Base-by-base conservation (phyloP, 495 filamentous ascomycete species). In the Aspergillus affinis region DNA sequence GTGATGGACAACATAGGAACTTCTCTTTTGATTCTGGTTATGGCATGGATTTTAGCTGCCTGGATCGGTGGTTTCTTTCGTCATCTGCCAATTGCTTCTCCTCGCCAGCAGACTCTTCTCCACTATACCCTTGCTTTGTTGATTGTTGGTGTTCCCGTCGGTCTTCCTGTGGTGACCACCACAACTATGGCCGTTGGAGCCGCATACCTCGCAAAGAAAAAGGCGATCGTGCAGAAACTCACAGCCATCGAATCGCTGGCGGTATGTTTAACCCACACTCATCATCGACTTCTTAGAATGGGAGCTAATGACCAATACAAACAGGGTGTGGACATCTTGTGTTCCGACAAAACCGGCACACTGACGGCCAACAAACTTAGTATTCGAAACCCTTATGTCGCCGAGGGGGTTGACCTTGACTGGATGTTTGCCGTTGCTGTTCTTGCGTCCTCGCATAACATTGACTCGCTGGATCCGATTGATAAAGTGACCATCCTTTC, bases 111-210 rank as follows among this genome's bases (percentile, higher is more conserved):
- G 65, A 76, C 77, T 0, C 67, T 90, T n/a, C 83, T 90, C 54
- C 83, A 86, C 60, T 89, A 86, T 67, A 83, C 82, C 52, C 64
- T 83, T 7, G 90, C 89, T 64, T 87, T 97, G 65, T 87, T 93
- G 65, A 95, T 97, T 65, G 89, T 97, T 61, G 92, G 92, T 84
- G 92, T 97, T 27, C 92, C 92, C 56, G 92, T 97, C 76, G 92
- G 92, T 90, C 90, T 97, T 48, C 92, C 92, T 19, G 92, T 93
- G 59, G 92, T 97, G 70, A 93, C 93, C 60, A 97, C 92, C 59
- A 97, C 92, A 55, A 97, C 92, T 61, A 93, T 97, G 91, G 92
- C 92, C 76, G 92, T 97, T 68, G 92, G 92, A 78, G 92, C 92
- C 69, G 91, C 90, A 51, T 96, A 96, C 74, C 83, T 97, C 61